Percentiles rank a stretch among this genome's conserved stretches.
Evolutionary conservation across 2,329 filamentous ascomycete genomes (phyloP).

Genomic region (Fusarium transvaalense): DNA sequence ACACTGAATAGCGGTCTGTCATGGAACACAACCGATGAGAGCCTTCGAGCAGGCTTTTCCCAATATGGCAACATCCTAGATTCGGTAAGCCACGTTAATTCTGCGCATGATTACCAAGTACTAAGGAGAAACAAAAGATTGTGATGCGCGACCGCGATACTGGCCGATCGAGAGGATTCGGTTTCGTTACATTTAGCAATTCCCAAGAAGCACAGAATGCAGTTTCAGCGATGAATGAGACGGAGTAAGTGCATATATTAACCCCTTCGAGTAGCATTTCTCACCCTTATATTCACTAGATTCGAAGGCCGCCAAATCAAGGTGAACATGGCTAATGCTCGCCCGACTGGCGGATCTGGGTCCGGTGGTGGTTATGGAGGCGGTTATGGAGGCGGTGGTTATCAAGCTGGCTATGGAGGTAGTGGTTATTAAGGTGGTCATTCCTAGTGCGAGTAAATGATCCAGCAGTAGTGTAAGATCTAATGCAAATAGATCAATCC

Average conservation of each 20-base stretch:
- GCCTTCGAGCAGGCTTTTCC: neutral
- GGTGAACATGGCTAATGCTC: neutral
- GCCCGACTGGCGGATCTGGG: neutral
- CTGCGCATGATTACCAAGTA: fast-evolving
- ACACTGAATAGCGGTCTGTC: neutral
- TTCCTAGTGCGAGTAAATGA: no score
- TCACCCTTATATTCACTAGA: neutral
- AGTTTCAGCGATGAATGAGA: neutral
- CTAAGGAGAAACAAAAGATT: neutral
- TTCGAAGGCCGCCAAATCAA: neutral
- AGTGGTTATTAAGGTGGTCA: no score
- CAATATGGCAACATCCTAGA: neutral
- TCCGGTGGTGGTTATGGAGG: neutral
- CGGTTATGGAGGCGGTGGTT: neutral
- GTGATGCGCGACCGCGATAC: conserved; percentile 27
- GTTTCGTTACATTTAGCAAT: conserved; percentile 10
- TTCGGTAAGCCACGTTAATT: neutral
- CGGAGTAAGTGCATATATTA: neutral
- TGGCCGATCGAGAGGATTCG: conserved; percentile 23
- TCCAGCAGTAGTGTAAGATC: no score
- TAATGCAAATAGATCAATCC: no score
- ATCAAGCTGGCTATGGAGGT: neutral
- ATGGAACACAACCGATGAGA: neutral
- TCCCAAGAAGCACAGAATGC: neutral
- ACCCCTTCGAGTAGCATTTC: neutral